Base-by-base conservation (phyloP, 495 filamentous ascomycete species). In the Terfezia boudieri region DNA sequence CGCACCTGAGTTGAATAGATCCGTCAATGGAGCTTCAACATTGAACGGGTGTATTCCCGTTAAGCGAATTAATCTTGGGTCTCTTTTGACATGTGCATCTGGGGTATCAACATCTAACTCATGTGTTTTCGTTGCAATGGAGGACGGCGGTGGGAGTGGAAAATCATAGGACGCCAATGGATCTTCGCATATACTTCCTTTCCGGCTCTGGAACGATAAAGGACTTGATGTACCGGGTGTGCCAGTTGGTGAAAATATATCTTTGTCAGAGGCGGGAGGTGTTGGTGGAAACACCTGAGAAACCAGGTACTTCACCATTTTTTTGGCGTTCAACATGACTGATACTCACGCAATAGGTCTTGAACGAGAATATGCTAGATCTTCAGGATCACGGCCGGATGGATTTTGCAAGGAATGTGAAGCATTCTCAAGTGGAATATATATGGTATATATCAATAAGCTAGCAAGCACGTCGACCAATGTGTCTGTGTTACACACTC, bases 41-140 rank as follows among this genome's bases (percentile, higher is more conserved):
- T 96, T 96, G 70, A 93, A 93, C 4, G 89, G 89, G 69, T 96
- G 89, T 37, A 85, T 75, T 41, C 89, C 88, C 17, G 89, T 96
- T 51, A 96, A 70, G 46, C 89, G 74, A 58, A 96, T 92, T 37
- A 96, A 69, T 32, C 89, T 74, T 5, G 85, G 76, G 69, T 96
- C 89, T 57, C 89, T 73, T 12, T 83, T 75, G n/a, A 94, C 84
- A 72, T 90, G 84, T 50, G 67, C 69, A 63, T 96, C 89, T 12
- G 86, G 87, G 0, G 89, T 95, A 41, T 80, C 79, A 54, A 82
- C 71, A 61, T 96, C 89, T 60, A 83, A 62, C 37, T 78, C 73
- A 8, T 94, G 71, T 14, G 92, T 75, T 41, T 74, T 69, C 48
- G 73, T 79, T 12, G 78, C 80, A 37, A 67, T 60, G 50, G 67